Conservation (phyloP, 1,284 basidiomycete genomes). For the Irpex sp. region DNA sequence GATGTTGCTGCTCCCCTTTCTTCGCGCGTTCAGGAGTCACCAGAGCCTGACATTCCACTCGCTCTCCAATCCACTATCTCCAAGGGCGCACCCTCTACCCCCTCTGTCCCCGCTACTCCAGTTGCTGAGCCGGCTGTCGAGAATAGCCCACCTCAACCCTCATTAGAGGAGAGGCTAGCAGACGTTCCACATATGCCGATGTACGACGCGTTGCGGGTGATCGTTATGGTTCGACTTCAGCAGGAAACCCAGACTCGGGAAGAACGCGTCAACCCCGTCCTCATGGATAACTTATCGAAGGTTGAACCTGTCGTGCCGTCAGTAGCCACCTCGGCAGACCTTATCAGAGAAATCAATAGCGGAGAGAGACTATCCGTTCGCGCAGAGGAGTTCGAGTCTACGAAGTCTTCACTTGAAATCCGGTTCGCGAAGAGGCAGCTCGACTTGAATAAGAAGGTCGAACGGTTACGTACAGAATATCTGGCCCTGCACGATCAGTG, state of each 20-base stretch:
- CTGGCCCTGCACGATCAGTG: constrained; percentile 65
- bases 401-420: constrained; percentile 46
- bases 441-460: constrained; percentile 50
- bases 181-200: constrained; percentile 29
- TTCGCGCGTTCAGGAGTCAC: neutral
- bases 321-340: constrained; percentile 27
- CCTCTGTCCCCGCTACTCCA: constrained; percentile 2
- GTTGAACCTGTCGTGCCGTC: constrained; percentile 25
- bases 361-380: constrained; percentile 33
- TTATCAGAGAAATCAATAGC: constrained; percentile 45
- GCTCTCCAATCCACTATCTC: neutral
- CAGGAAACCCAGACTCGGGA: constrained; percentile 57
- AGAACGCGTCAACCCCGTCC: constrained; percentile 58
- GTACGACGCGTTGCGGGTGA: constrained; percentile 55
- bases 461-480: constrained; percentile 65
- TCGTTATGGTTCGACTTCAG: constrained; percentile 56
- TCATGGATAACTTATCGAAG: constrained; percentile 54
- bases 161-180: constrained; percentile 6
- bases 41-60: constrained; percentile 11
- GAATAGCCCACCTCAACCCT: neutral
- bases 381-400: constrained; percentile 34
- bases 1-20: neutral
- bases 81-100: neutral
- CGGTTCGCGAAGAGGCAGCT: constrained; percentile 53
- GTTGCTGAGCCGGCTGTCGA: neutral